Evolutionary conservation across 2,329 filamentous ascomycete species (phyloP).

Genomic region (Botrytis squamosa): DNA sequence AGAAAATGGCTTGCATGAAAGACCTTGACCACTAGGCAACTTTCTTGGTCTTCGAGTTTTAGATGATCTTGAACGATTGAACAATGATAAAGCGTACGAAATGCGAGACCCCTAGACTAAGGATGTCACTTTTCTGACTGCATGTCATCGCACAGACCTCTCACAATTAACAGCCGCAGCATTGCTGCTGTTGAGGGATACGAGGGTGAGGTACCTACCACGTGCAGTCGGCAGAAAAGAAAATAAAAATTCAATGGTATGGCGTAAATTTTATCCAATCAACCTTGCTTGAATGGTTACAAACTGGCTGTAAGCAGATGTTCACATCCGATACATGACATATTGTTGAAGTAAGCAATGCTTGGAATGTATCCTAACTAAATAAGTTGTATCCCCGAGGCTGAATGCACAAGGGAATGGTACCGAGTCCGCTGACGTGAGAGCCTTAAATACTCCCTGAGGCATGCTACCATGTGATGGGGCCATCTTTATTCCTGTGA

Average conservation of each 20-base stretch:
- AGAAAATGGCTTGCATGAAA: not conserved
- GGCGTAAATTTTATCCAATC: not conserved
- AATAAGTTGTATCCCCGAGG: not conserved
- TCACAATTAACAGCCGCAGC: not conserved
- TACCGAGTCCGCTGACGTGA: constrained; percentile 8
- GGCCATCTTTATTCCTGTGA: not conserved
- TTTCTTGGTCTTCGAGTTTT: not conserved
- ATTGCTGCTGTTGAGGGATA: not conserved
- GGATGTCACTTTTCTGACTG: not conserved
- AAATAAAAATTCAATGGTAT: too few relatives aligned
- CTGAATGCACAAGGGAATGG: constrained; percentile 1
- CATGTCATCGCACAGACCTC: not conserved
- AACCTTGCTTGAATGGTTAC: not conserved
- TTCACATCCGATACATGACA: constrained; percentile 6
- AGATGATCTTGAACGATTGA: not conserved
- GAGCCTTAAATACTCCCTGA: not conserved
- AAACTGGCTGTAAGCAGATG: not conserved
- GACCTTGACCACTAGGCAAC: not conserved
- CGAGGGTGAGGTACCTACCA: not conserved
- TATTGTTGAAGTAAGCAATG: constrained; percentile 4
- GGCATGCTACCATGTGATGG: constrained; percentile 4
- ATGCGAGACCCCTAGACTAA: not conserved
- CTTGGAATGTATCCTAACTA: not conserved
- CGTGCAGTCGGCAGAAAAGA: not conserved
- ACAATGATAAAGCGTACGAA: not conserved